These are phyloP conservation scores for Ogataea sp. DNA, from an alignment of 805 yeast species.

Conservation along the genomic window DNA sequence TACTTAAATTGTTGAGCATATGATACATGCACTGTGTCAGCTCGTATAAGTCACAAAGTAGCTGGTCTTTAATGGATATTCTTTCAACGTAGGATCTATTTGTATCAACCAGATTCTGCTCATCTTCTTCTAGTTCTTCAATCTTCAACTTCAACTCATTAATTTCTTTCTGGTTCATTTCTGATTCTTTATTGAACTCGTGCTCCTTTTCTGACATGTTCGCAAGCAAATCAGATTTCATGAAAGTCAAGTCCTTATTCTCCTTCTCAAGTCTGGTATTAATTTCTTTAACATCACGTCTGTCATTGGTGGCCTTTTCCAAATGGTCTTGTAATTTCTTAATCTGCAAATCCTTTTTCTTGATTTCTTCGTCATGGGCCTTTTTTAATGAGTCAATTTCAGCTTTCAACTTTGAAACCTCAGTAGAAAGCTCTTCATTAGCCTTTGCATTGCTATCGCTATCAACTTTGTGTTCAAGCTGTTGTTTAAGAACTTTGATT, in stretches of 20 bases:
- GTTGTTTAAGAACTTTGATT: slow-evolving; percentile 6
- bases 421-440: slow-evolving; percentile 3
- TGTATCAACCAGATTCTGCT: slow-evolving; percentile 32
- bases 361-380: slow-evolving; percentile 1
- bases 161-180: slow-evolving; percentile 40
- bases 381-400: slow-evolving; percentile 11
- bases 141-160: slow-evolving; percentile 33
- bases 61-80: slow-evolving; percentile 15
- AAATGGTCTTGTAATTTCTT: slow-evolving; percentile 3
- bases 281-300: slow-evolving; percentile 14
- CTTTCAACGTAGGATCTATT: slow-evolving; percentile 29
- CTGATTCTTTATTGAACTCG: slow-evolving; percentile 49
- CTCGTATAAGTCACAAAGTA: slow-evolving; percentile 12
- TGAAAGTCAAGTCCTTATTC: slow-evolving; percentile 21
- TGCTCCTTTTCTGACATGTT: slow-evolving; percentile 59
- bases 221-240: slow-evolving; percentile 58
- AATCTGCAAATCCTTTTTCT: slow-evolving; percentile 2
- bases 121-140: slow-evolving; percentile 43
- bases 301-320: slow-evolving; percentile 6
- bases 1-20: slow-evolving; percentile 36
- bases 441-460: slow-evolving; percentile 3
- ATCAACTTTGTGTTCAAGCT: background rate
- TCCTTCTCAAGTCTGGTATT: slow-evolving; percentile 15
- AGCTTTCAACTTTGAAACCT: slow-evolving; percentile 7
- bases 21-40: slow-evolving; percentile 16